These are phyloP conservation scores for Dimocarpus longan DNA, from an alignment of 345 rosid genomes.

Conservation along the genomic window DNA sequence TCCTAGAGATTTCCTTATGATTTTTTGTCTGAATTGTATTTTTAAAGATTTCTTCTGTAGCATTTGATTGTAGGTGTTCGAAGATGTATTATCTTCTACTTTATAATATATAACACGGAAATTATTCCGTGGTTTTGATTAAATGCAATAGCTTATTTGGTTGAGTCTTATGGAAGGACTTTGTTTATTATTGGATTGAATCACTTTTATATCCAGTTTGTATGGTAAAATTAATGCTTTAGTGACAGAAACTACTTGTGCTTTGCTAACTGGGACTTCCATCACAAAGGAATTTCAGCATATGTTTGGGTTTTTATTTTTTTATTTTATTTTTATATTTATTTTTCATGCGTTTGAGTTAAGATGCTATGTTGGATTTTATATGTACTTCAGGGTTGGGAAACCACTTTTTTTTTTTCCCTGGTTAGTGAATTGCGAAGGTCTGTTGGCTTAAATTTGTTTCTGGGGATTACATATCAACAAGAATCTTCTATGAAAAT, in stretches of 20 bases:
- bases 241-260: background rate
- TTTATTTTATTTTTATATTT: too few species aligned
- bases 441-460: background rate
- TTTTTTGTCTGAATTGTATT: background rate
- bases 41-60: constrained; percentile 2
- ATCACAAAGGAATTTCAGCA: background rate
- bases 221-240: background rate
- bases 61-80: background rate
- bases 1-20: background rate
- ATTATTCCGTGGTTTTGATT: background rate
- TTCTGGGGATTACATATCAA: background rate
- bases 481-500: background rate
- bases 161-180: background rate
- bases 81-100: constrained; percentile 6
- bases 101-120: background rate
- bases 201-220: constrained; percentile 10
- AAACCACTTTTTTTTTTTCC: background rate
- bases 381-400: background rate
- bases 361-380: background rate
- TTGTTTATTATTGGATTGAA: background rate
- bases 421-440: too few species aligned
- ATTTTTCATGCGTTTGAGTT: background rate
- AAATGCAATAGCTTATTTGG: background rate
- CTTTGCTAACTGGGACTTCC: constrained; percentile 1
- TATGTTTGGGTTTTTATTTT: background rate